Base-by-base conservation (phyloP, 352 stramenopile genomes). In the Phytophthora sp. region DNA sequence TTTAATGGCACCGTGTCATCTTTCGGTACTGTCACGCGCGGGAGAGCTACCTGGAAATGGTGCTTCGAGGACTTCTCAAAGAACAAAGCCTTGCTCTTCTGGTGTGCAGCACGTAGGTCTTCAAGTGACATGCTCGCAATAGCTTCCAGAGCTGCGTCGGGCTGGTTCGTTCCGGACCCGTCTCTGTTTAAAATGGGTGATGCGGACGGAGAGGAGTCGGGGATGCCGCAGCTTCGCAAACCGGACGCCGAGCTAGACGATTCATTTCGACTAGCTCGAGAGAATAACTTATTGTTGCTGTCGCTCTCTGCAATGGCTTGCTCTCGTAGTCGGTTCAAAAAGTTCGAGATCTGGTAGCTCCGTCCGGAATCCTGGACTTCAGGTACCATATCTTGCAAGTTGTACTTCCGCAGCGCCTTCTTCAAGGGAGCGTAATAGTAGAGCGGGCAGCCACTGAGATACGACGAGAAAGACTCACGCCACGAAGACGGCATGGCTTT, bases 401-500 rank as follows among this genome's bases (percentile, higher is more conserved):
- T 96, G 69, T 95, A 96, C 54, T 92, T 94, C 44, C 84, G 79
- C 26, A 96, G 69, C 7, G 84, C 80, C 60, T 95, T 95, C 56
- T 93, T 93, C 47, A 96, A 65, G 0, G 87, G 78, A 2, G 81
- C 72, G 54, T 91, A 91, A 51, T 96, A 96, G 57, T 96, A 96
- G 7, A 93, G 60, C 27, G 88, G 85, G 26, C 84, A 87, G 15
- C 79, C 76, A 39, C 74, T 82, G 12, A 96, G 49, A 46, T 96
- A 96, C 30, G 87, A 76, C 46, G 85, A 83, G 52, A 96, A 95
- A 1, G 79, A 80, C 45, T 96, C 87, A 20, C 87, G 73, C 88
- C 88, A 96, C 4, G 85, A 88, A 1, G 88, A 93, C 6, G 88
- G 87, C 87, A 96, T 95, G 0, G 83, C 85, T 42, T 95, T 95